Evolutionary conservation across 306 rosid genomes (phyloP), one percentile per base, ranked within the genome.

Genomic region (Cucurbita maxima): DNA sequence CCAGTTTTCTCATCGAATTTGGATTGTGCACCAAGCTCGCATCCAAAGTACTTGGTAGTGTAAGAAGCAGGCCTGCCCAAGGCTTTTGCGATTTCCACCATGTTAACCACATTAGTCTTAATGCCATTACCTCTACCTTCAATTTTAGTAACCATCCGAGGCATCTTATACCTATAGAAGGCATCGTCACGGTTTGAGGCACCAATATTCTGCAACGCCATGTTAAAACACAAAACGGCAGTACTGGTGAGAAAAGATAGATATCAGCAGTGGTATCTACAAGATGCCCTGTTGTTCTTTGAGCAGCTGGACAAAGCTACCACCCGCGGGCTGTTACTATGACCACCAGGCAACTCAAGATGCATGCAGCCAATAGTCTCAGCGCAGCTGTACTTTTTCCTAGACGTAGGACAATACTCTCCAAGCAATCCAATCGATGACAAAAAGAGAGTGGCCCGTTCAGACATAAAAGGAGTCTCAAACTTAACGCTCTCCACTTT

Each of bases 121-220:
- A 90, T 88, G 81, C 94, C 96, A 78, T 90, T 90, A 50, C 96
- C 96, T 68, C 94, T 83, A 30, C 96, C 94, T 78, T 90, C 92
- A 56, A 90, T 90, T 79, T 86, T 90, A 5, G 96, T 90, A 9
- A 90, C 73, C 96, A 88, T 88, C 73, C n/a, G 86, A n/a, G 96
- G 96, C 96, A 90, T 90, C 85, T 90, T 88, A 72, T 88, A 90
- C 90, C 96, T 81, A 19, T 90, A 90, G 84, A 90, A 90, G 88
- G 94, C 94, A 86, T 90, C 94, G 61, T 90, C 94, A 6, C 90
- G 87, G 78, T 90, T 90, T 3, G 85, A 78, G 53, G 96, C 94
- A 81, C 96, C 96, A 74, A 90, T 90, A 57, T 90, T 90, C 78
- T 88, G 92, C 51, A 90, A 76, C 12, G 91, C 94, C 96, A 90